Percentiles rank a stretch among this genome's conserved stretches.
These are phyloP conservation scores for Pachysandra terminalis DNA, from an alignment of 164 flowering plant species.

Conservation along the genomic window DNA sequence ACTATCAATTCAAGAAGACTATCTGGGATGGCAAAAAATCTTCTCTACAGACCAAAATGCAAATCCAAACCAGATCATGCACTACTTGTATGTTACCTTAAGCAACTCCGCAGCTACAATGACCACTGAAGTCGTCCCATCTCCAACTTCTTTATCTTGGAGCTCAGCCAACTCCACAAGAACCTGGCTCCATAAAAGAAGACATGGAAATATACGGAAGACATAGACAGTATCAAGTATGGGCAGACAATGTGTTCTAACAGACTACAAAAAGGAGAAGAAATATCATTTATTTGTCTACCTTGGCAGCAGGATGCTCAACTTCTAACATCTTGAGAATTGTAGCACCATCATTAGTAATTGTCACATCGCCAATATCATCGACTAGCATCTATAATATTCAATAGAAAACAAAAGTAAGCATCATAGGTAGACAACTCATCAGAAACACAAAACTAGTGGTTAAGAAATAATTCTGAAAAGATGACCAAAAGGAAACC, in stretches of 20 bases:
- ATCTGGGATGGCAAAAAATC: neutral
- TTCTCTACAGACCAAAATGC: neutral
- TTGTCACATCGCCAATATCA: conserved; percentile 98
- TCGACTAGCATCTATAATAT: conserved; percentile 90
- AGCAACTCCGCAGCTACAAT: conserved; percentile 95
- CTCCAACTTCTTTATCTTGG: conserved; percentile 99
- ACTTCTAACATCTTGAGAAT: conserved; percentile 96
- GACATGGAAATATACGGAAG: neutral
- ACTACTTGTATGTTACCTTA: conserved; percentile 49
- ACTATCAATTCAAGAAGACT: conserved; percentile 1
- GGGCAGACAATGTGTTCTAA: neutral
- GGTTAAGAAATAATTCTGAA: neutral
- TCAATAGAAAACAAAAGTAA: conserved; percentile 4
- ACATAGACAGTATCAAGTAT: neutral
- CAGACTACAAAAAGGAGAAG: neutral
- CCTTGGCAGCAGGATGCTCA: conserved; percentile 99
- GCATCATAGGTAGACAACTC: neutral
- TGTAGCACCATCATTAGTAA: conserved; percentile 99
- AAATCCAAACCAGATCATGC: neutral
- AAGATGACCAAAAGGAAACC: neutral
- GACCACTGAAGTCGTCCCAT: conserved; percentile 98
- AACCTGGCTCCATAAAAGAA: conserved; percentile 40
- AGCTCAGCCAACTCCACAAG: conserved; percentile 99
- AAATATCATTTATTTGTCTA: conserved; percentile 12
- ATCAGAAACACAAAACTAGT: neutral